Evolutionary conservation across 2,329 filamentous ascomycete species (phyloP).

Genomic region (Paracoccidioides brasiliensis): DNA sequence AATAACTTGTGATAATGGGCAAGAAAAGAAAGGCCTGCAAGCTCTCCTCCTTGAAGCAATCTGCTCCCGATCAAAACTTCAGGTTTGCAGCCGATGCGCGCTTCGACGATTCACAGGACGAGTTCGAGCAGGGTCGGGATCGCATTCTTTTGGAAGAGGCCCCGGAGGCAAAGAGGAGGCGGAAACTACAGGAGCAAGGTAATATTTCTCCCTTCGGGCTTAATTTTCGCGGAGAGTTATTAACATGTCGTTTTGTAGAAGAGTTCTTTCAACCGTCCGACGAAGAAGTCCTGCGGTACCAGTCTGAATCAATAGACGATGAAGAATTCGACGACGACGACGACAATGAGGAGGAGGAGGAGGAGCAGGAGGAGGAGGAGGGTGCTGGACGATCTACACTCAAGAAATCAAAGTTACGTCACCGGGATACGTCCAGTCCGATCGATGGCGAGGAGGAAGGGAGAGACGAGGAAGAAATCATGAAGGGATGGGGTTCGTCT

Average conservation of each 20-base stretch:
- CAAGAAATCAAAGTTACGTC: constrained; percentile 14
- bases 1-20: constrained; percentile 30
- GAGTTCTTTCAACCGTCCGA: constrained; percentile 46
- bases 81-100: constrained; percentile 46
- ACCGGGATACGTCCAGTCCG: constrained; percentile 11
- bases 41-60: constrained; percentile 21
- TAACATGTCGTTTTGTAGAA: constrained; percentile 28
- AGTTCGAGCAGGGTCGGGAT: constrained; percentile 79
- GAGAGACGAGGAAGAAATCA: constrained; percentile 42
- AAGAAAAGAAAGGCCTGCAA: constrained; percentile 57
- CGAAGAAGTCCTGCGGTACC: constrained; percentile 48
- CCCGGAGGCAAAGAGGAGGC: constrained; percentile 62
- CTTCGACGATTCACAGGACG: constrained; percentile 86
- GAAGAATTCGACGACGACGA: constrained; percentile 24
- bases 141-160: constrained; percentile 74
- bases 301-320: constrained; percentile 32
- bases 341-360: constrained; percentile 1
- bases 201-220: constrained; percentile 9
- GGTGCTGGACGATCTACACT: constrained; percentile 13
- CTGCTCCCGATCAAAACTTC: constrained; percentile 17
- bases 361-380: constrained; percentile 22
- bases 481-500: constrained; percentile 73
- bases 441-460: constrained; percentile 25
- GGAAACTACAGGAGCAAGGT: constrained; percentile 57
- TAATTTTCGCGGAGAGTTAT: not conserved